Base-by-base conservation (phyloP, 495 filamentous ascomycete genomes). In the Mycothermus thermophilus region DNA sequence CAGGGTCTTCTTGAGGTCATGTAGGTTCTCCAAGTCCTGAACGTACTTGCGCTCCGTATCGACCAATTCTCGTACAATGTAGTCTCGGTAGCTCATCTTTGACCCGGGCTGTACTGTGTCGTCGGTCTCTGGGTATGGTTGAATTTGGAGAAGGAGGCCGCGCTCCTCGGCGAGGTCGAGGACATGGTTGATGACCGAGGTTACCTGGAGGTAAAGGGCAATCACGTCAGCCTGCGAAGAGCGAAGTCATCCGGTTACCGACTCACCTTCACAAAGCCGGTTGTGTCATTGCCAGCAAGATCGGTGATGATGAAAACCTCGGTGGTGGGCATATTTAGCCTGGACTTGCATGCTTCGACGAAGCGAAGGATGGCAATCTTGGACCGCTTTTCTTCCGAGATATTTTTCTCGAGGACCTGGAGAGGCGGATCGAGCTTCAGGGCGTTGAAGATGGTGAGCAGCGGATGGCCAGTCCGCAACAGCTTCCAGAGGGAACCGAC, bases 31-130 rank as follows among this genome's bases (percentile, higher is more conserved):
- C 18, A 97, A 65, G 61, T 96, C 87, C 48, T 96, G 88, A n/a
- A 96, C 92, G 43, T 97, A 97, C 52, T 93, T 92, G 26, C 90
- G 78, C 54, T 97, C 90, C 4, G 88, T 96, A 45, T 83, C 81
- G 30, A 97, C 75, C 30, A 97, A 59, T 52, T 97, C 90, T 44
- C 80, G 74, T 20, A 97, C 72, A 40, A 96, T 79, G 47, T 93
- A 78, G 37, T 94, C 77, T 26, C 84, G 69, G 50, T 85, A 83
- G 32, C 81, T 90, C 46, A 84, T 74, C 46, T 71, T 54, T 39
- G 67, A 56, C 28, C 55, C 64, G 7, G 66, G 55, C 8, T 60
- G 57, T 28, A 66, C 57, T 5, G 59, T 44, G 6, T 6, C 6
- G 14, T 62, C 58, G 18, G 59, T 63, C 35, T 62, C 60, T 18